These are phyloP conservation scores for Jackrogersella multiformis DNA, from an alignment of 495 filamentous ascomycete species.

Conservation along the genomic window DNA sequence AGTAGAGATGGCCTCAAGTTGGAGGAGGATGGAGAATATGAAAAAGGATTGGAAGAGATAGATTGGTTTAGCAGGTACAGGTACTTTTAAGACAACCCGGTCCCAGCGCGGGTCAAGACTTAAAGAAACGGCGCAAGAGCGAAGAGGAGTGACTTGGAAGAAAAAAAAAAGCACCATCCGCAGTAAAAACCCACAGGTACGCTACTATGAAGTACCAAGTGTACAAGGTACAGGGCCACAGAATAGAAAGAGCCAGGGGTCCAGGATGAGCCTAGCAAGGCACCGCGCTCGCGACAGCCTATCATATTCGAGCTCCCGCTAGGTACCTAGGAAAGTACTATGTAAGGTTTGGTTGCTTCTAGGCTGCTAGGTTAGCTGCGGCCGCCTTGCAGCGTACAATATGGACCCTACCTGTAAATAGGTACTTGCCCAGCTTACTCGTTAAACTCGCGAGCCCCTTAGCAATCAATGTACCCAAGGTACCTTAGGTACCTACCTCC, in stretches of 20 bases:
- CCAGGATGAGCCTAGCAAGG: conserved; percentile 47
- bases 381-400: conserved; percentile 32
- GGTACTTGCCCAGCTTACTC: conserved; percentile 29
- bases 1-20: conserved; percentile 65
- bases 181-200: conserved; percentile 25
- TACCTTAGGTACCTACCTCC: no score
- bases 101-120: conserved; percentile 31
- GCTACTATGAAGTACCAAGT: not conserved
- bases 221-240: conserved; percentile 34
- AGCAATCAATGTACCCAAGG: conserved; percentile 10
- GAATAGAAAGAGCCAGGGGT: conserved; percentile 36
- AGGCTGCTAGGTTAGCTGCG: conserved; percentile 30
- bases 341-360: conserved; percentile 20
- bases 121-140: conserved; percentile 31
- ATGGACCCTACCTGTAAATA: not conserved
- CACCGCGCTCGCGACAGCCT: conserved; percentile 41
- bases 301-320: conserved; percentile 30
- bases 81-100: conserved; percentile 62
- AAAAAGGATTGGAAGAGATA: conserved; percentile 62
- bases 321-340: no score
- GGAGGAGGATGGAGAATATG: conserved; percentile 65
- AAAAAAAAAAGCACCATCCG: conserved; percentile 8
- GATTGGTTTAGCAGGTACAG: conserved; percentile 52
- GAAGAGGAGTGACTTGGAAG: conserved; percentile 11
- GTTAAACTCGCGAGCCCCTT: conserved; percentile 21